Evolutionary conservation across 306 rosid genomes (phyloP).

Genomic region (Senna tora): DNA sequence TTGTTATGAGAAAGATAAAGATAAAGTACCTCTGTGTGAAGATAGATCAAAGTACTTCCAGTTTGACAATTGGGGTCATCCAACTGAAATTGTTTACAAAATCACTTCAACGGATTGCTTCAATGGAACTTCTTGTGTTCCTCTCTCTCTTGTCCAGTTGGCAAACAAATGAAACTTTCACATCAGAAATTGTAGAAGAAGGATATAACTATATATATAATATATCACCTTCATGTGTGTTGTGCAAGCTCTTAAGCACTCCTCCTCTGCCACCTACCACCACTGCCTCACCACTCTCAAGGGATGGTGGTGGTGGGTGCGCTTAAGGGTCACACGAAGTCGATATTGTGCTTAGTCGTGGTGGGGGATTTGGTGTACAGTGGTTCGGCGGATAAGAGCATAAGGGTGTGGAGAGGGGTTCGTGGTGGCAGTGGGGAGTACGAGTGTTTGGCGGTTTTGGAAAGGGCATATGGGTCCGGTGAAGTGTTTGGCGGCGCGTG

Average conservation of each 20-base stretch:
- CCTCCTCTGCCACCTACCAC: conserved; percentile 34
- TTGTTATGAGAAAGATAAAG: too few species aligned
- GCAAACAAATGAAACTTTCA: too few species aligned
- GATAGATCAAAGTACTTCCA: conserved; percentile 61
- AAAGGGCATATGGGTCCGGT: conserved; percentile 80
- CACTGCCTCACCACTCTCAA: conserved; percentile 62
- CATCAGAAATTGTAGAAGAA: too few species aligned
- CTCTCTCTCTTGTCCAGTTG: too few species aligned
- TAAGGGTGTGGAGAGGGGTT: conserved; percentile 76
- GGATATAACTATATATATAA: too few species aligned
- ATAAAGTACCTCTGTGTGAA: conserved; percentile 3
- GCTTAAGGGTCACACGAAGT: conserved; percentile 71
- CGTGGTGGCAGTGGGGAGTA: conserved; percentile 46
- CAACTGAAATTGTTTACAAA: conserved; percentile 19
- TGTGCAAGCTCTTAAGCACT: too few species aligned
- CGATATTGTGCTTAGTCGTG: conserved; percentile 73
- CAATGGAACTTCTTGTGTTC: neutral
- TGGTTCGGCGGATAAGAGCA: conserved; percentile 83
- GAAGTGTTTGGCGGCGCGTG: conserved; percentile 70
- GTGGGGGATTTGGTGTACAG: conserved; percentile 72
- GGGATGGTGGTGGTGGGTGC: conserved; percentile 63
- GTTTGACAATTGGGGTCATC: conserved; percentile 17
- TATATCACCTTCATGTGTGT: too few species aligned
- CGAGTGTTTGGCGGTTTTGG: conserved; percentile 66
- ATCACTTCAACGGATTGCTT: conserved; percentile 47